phyloP scores from a whole-genome alignment of 192 early-diverging fungal species.

The Podila clonocystis region DNA sequence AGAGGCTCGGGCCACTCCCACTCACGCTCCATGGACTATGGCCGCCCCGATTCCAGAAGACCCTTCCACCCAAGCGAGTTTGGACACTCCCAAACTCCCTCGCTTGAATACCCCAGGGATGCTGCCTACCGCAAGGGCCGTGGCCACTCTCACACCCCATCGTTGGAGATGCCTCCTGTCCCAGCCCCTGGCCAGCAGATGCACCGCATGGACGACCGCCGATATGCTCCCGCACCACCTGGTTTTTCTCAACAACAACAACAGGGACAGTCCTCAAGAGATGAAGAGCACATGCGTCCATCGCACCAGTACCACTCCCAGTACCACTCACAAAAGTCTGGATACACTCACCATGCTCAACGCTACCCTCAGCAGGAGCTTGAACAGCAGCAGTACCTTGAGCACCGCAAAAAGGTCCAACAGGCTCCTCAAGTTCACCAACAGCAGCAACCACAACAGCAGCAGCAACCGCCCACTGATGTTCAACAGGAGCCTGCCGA shows the following conservation, averaged over 20 bases:
- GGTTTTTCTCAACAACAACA: constrained; percentile 4
- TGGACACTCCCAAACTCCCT: constrained; percentile 36
- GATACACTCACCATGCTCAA: not conserved
- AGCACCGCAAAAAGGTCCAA: not conserved
- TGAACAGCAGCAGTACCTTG: not conserved
- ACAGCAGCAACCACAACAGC: not conserved
- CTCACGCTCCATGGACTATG: constrained; percentile 48
- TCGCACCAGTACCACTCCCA: constrained; percentile 2
- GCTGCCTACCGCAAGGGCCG: constrained; percentile 10
- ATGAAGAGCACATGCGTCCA: not conserved
- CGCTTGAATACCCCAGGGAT: constrained; percentile 12
- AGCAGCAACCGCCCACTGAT: not conserved
- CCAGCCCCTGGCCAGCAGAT: constrained; percentile 18
- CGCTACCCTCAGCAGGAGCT: not conserved
- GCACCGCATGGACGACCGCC: constrained; percentile 19
- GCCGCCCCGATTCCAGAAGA: constrained; percentile 21
- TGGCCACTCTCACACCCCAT: constrained; percentile 21
- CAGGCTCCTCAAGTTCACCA: not conserved
- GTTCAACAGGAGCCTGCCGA: constrained; percentile 21
- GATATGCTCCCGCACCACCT: not conserved
- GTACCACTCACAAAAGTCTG: not conserved
- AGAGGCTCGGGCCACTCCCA: constrained; percentile 27
- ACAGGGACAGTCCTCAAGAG: not conserved
- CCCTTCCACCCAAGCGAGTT: constrained; percentile 18
- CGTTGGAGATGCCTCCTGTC: constrained; percentile 25